phyloP scores from a whole-genome alignment of 495 filamentous ascomycete species.

The Trichoderma virens region DNA sequence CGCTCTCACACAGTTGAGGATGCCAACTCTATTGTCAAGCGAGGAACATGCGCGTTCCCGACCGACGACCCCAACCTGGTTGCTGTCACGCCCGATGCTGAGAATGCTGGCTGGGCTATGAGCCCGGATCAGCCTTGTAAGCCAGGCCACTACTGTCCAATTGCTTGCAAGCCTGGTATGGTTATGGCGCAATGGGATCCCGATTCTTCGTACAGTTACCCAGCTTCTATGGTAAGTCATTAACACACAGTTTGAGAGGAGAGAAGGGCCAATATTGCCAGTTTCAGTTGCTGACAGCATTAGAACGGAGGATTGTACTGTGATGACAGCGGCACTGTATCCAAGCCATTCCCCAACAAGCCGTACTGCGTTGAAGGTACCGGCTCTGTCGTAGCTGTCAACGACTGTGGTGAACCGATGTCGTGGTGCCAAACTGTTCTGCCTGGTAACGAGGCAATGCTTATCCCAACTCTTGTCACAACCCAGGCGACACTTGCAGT shows the following conservation, averaged over 20 bases:
- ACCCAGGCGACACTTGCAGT: constrained; percentile 55
- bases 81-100: constrained; percentile 51
- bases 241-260: neutral
- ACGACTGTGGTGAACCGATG: constrained; percentile 53
- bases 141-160: constrained; percentile 66
- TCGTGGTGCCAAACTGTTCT: constrained; percentile 79
- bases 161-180: constrained; percentile 68
- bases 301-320: constrained; percentile 76
- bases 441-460: constrained; percentile 83
- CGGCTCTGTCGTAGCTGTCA: constrained; percentile 54
- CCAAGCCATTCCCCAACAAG: constrained; percentile 62
- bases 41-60: constrained; percentile 54
- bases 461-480: constrained; percentile 66
- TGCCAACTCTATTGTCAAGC: neutral
- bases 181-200: constrained; percentile 76
- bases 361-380: constrained; percentile 68
- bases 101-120: constrained; percentile 79
- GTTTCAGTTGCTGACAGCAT: neutral
- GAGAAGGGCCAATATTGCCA: neutral
- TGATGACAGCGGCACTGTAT: constrained; percentile 54
- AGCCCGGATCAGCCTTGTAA: constrained; percentile 66
- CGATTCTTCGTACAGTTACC: constrained; percentile 59
- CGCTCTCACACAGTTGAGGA: neutral
- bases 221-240: constrained; percentile 63
- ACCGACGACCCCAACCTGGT: constrained; percentile 56